These are phyloP conservation scores for Pyrenopolyporus hunteri DNA, from an alignment of 495 filamentous ascomycete genomes.

Conservation along the genomic window DNA sequence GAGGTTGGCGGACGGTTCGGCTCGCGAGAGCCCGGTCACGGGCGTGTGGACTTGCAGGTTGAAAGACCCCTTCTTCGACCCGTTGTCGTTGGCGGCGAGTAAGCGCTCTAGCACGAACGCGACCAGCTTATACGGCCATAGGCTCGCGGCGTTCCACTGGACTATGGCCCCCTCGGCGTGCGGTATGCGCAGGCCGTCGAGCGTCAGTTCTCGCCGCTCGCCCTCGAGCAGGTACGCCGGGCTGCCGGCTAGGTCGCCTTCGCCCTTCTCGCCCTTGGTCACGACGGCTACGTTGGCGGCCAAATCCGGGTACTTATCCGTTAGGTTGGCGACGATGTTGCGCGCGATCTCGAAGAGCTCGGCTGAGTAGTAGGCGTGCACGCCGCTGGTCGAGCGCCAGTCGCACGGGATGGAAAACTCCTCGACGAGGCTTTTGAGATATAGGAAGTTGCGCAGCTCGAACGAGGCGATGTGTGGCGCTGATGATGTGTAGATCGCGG, in stretches of 20 bases:
- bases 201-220: constrained; percentile 33
- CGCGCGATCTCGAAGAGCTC: constrained; percentile 58
- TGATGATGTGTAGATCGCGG: constrained; percentile 58
- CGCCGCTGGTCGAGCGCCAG: constrained; percentile 57
- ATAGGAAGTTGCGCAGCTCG: constrained; percentile 64
- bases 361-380: constrained; percentile 60
- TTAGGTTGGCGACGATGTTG: constrained; percentile 48
- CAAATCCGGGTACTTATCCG: constrained; percentile 58
- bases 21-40: constrained; percentile 54
- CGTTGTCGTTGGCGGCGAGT: constrained; percentile 40
- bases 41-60: constrained; percentile 78
- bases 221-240: constrained; percentile 39
- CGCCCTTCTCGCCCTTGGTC: constrained; percentile 18
- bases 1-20: constrained; percentile 12
- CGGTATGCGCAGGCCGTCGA: constrained; percentile 47
- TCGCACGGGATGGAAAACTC: constrained; percentile 65
- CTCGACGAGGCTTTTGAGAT: constrained; percentile 59
- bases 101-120: constrained; percentile 66
- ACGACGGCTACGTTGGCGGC: constrained; percentile 42
- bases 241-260: constrained; percentile 37
- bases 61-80: constrained; percentile 45
- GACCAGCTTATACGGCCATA: constrained; percentile 86
- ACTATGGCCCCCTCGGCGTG: constrained; percentile 54
- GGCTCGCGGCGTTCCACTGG: constrained; percentile 52
- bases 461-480: constrained; percentile 62